These are phyloP conservation scores for Zymoseptoria crescenta DNA, from an alignment of 2,329 filamentous ascomycete genomes.

Conservation along the genomic window DNA sequence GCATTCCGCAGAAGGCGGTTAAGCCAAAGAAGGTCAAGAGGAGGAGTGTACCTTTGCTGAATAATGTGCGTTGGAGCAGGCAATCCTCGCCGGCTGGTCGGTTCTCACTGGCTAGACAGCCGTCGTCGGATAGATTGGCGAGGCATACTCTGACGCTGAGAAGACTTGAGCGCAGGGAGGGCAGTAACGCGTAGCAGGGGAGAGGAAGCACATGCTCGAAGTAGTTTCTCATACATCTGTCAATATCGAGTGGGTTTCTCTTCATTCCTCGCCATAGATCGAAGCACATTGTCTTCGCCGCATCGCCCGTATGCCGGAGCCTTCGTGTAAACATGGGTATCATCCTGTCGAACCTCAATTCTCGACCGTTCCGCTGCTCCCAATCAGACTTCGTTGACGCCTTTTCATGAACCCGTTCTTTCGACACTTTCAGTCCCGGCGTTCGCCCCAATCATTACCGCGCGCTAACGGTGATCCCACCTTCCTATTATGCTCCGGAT, in stretches of 20 bases:
- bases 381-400: background rate
- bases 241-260: background rate
- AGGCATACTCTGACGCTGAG: background rate
- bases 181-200: background rate
- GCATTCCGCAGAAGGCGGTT: background rate
- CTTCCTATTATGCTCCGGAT: background rate
- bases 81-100: background rate
- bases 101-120: background rate
- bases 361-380: background rate
- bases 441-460: background rate
- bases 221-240: background rate
- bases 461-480: background rate
- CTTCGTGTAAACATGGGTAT: background rate
- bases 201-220: background rate
- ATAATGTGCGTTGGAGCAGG: slow-evolving; percentile 8
- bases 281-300: background rate
- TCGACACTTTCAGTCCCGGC: background rate
- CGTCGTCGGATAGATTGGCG: background rate
- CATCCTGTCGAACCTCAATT: background rate
- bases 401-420: too few relatives aligned
- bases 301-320: background rate
- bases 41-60: slow-evolving; percentile 6
- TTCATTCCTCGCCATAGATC: background rate
- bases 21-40: slow-evolving; percentile 1
- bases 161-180: background rate